phyloP scores from a whole-genome alignment of 768 basidiomycete species.

The Xerocomus brunneocitrinus region DNA sequence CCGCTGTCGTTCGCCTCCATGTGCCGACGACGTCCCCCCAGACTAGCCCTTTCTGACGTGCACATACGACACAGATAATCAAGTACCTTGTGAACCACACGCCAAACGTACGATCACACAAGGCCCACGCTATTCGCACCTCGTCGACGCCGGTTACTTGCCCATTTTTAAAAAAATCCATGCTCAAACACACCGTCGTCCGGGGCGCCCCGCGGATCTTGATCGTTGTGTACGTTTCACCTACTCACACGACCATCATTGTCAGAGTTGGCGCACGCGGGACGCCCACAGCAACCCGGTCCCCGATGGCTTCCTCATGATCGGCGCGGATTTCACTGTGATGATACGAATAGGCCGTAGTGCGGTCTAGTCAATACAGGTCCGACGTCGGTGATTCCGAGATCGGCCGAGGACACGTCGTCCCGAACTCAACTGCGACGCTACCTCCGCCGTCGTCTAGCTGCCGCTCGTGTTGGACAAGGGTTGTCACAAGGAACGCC shows the following conservation, averaged over 20 bases:
- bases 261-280: not conserved
- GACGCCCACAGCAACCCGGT: not conserved
- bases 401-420: not conserved
- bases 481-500: not conserved
- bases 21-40: not conserved
- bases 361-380: not conserved
- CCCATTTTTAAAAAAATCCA: too few species aligned
- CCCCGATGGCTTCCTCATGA: not conserved
- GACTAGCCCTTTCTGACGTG: too few species aligned
- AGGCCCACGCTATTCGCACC: too few species aligned
- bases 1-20: not conserved
- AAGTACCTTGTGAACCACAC: too few species aligned
- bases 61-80: too few species aligned
- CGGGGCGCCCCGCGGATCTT: not conserved
- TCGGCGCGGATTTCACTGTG: not conserved
- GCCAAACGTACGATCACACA: too few species aligned
- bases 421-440: constrained; percentile 1
- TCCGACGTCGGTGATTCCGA: not conserved
- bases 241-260: too few species aligned
- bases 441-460: not conserved
- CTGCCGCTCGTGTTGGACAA: too few species aligned
- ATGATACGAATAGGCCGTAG: not conserved
- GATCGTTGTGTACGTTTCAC: not conserved
- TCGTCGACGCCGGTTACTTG: too few species aligned
- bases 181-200: too few species aligned